Evolutionary conservation across 352 stramenopile genomes (phyloP).

Genomic region (Phytopythium ostracodes): DNA sequence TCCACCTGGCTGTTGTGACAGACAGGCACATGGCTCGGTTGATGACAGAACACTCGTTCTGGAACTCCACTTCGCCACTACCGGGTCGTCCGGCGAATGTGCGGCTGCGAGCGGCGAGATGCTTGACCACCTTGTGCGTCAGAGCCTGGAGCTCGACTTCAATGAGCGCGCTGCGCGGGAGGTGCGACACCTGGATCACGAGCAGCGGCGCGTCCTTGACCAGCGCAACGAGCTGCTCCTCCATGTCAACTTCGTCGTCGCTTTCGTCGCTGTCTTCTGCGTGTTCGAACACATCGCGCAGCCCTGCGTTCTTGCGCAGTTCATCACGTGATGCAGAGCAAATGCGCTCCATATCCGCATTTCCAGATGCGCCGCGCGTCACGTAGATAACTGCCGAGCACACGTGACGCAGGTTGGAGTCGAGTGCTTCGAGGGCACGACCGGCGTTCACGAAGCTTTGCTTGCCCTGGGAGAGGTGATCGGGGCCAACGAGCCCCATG

Average conservation of each 20-base stretch:
- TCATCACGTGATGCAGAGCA: constrained; percentile 10
- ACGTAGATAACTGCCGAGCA: constrained; percentile 64
- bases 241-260: constrained; percentile 70
- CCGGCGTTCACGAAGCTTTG: constrained; percentile 67
- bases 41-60: constrained; percentile 35
- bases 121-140: constrained; percentile 59
- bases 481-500: constrained; percentile 86
- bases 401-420: constrained; percentile 79
- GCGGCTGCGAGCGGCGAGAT: constrained; percentile 27
- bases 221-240: constrained; percentile 34
- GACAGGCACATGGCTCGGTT: constrained; percentile 49
- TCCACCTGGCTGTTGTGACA: constrained; percentile 29
- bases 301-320: constrained; percentile 39
- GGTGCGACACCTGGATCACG: constrained; percentile 56
- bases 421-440: constrained; percentile 63
- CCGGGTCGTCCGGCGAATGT: constrained; percentile 4
- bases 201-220: constrained; percentile 49
- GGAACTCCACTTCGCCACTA: constrained; percentile 13
- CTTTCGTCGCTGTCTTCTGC: constrained; percentile 68
- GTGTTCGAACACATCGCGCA: constrained; percentile 56
- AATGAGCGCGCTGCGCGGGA: constrained; percentile 66
- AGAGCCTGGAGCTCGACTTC: constrained; percentile 78
- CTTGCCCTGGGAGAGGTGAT: constrained; percentile 34
- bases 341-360: constrained; percentile 11
- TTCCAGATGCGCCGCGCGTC: constrained; percentile 11